Percentiles rank a stretch among this genome's conserved stretches.
phyloP scores from a whole-genome alignment of 2,329 filamentous ascomycete species.

The Paracorniculantispora psalliotae region DNA sequence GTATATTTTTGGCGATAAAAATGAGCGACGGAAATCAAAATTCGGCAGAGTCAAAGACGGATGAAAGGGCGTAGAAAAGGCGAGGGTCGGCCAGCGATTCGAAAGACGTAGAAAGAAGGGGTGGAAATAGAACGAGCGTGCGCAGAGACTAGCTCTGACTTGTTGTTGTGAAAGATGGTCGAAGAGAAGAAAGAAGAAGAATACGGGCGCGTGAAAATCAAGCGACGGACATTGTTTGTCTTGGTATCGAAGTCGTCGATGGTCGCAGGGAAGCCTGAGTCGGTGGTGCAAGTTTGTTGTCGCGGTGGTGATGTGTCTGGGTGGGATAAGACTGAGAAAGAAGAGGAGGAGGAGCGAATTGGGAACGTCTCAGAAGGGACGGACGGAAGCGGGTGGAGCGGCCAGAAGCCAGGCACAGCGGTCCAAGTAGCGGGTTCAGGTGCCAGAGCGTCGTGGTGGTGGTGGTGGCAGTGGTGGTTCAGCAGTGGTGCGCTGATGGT shows the following conservation, averaged over 20 bases:
- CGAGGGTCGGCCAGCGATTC: constrained; percentile 19
- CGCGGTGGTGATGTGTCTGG: background rate
- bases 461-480: too few relatives aligned
- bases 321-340: background rate
- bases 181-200: constrained; percentile 24
- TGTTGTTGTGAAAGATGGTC: constrained; percentile 13
- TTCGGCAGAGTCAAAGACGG: background rate
- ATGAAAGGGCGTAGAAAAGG: background rate
- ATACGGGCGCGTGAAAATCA: constrained; percentile 22
- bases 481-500: too few relatives aligned
- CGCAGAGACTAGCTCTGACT: constrained; percentile 44
- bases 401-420: background rate
- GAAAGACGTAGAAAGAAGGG: constrained; percentile 17
- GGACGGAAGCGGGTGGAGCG: background rate
- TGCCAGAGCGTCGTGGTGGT: constrained; percentile 1
- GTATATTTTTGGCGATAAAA: background rate
- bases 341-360: background rate
- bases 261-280: background rate
- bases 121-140: constrained; percentile 38
- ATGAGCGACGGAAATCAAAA: background rate
- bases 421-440: background rate
- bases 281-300: background rate
- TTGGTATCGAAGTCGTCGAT: background rate
- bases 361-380: constrained; percentile 1
- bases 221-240: constrained; percentile 30